Evolutionary conservation across 2,329 filamentous ascomycete genomes (phyloP).

Genomic region (Ophiosphaerella herpotricha): DNA sequence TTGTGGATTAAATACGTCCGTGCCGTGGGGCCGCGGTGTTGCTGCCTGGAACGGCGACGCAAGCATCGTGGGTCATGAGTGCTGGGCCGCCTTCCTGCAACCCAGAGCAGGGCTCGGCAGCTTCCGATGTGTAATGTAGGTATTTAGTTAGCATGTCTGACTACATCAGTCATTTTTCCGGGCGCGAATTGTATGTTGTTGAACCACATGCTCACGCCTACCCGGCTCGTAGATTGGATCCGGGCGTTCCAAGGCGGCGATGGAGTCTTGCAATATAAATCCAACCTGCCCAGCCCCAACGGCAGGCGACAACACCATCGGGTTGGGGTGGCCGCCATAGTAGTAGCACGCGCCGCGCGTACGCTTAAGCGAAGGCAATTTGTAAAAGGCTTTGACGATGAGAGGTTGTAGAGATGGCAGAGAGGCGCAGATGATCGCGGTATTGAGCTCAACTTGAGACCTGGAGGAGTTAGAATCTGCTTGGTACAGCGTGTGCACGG

Average conservation of each 20-base stretch:
- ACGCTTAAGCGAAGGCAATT: not conserved
- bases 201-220: not conserved
- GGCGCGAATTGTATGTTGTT: not conserved
- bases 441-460: conserved; percentile 32
- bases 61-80: too few relatives aligned
- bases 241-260: conserved; percentile 5
- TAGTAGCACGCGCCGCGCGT: conserved; percentile 14
- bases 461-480: not conserved
- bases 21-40: too few relatives aligned
- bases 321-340: conserved; percentile 3
- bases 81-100: too few relatives aligned
- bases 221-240: not conserved
- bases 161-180: too few relatives aligned
- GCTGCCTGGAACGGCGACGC: too few relatives aligned
- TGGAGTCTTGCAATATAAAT: conserved; percentile 1
- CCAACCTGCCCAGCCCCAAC: not conserved
- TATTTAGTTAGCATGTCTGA: too few relatives aligned
- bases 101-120: too few relatives aligned
- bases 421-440: conserved; percentile 30
- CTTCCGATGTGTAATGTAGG: too few relatives aligned
- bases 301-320: conserved; percentile 1
- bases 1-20: too few relatives aligned
- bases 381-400: conserved; percentile 18
- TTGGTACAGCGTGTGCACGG: too few relatives aligned
- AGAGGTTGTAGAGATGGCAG: conserved; percentile 29